Evolutionary conservation across 2,329 filamentous ascomycete species (phyloP).

Genomic region (Sporothrix sp.): DNA sequence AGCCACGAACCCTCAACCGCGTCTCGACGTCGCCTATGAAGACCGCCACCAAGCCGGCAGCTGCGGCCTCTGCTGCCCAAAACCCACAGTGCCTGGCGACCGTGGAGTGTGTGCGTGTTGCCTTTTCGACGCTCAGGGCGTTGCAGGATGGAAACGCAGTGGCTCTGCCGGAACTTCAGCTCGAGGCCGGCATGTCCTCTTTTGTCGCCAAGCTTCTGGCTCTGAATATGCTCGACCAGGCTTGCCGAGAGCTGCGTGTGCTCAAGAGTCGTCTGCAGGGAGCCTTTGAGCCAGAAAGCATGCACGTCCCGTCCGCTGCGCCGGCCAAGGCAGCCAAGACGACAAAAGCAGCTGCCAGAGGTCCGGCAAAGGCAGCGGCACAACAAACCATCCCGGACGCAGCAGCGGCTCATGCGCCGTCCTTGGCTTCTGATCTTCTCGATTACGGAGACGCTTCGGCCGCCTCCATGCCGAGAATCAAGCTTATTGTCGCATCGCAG

Average conservation of each 20-base stretch:
- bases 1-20: conserved; percentile 51
- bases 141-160: conserved; percentile 45
- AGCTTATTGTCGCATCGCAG: conserved; percentile 54
- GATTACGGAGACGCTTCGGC: conserved; percentile 42
- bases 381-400: no score
- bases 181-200: conserved; percentile 65
- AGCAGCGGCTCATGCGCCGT: conserved; percentile 21
- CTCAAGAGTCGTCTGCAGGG: conserved; percentile 54
- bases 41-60: conserved; percentile 12
- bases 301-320: neutral
- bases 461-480: conserved; percentile 34
- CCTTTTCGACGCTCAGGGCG: conserved; percentile 54
- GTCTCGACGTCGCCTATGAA: conserved; percentile 43
- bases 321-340: conserved; percentile 25
- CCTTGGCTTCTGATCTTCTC: conserved; percentile 39
- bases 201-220: conserved; percentile 56
- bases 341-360: conserved; percentile 24
- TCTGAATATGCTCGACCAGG: conserved; percentile 56
- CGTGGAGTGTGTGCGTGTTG: conserved; percentile 59
- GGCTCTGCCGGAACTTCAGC: conserved; percentile 51
- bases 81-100: conserved; percentile 39
- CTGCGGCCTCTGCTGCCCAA: conserved; percentile 11
- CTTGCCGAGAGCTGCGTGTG: conserved; percentile 56
- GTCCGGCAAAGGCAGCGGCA: neutral
- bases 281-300: conserved; percentile 12